phyloP scores from a whole-genome alignment of 306 rosid species.

The Vigna angularis region DNA sequence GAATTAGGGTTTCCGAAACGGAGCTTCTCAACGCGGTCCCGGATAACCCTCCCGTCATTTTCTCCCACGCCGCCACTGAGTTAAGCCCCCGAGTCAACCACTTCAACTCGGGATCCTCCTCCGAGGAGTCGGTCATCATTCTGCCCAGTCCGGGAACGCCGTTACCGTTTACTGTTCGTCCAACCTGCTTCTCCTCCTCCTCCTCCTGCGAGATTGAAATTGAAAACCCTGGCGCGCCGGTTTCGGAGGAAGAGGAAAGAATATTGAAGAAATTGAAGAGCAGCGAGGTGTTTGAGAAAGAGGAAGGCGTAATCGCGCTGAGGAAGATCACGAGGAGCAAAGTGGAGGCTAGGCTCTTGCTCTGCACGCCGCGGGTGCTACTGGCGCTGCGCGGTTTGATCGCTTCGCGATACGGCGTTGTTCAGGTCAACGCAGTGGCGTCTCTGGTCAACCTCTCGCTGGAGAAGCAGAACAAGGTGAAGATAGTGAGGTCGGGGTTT shows the following conservation, averaged over 20 bases:
- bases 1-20: conserved; percentile 73
- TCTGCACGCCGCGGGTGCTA: conserved; percentile 68
- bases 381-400: conserved; percentile 54
- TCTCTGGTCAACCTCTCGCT: conserved; percentile 84
- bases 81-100: conserved; percentile 64
- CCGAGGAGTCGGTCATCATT: conserved; percentile 61
- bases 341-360: conserved; percentile 63
- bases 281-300: conserved; percentile 70
- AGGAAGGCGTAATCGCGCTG: conserved; percentile 64
- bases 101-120: conserved; percentile 59
- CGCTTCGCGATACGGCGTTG: conserved; percentile 61
- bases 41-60: conserved; percentile 63
- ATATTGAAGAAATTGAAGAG: conserved; percentile 59
- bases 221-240: conserved; percentile 51
- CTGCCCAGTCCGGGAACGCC: conserved; percentile 62
- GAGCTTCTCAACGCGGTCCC: conserved; percentile 72
- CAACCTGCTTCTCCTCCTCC: conserved; percentile 72
- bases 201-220: conserved; percentile 64
- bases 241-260: conserved; percentile 57
- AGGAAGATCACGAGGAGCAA: conserved; percentile 65
- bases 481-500: conserved; percentile 82
- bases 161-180: conserved; percentile 73
- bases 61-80: conserved; percentile 91
- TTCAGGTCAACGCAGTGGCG: conserved; percentile 82
- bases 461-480: conserved; percentile 81